Base-by-base conservation (phyloP, 192 early-diverging fungal species). In the Linderina pennispora region DNA sequence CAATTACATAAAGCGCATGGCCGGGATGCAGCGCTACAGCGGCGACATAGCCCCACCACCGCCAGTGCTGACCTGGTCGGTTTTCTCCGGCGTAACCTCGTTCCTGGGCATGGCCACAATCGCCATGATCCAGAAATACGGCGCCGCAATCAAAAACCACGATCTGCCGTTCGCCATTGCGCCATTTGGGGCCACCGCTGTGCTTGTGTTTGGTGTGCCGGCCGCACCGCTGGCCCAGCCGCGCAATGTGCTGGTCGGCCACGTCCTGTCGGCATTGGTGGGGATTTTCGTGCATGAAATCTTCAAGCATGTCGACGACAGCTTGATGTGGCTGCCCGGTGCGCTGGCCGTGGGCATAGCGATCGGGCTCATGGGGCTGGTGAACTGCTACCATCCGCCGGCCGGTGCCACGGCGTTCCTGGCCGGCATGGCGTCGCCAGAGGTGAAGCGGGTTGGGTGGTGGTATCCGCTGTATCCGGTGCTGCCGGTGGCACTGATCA, bases 401-500 rank as follows among this genome's bases (percentile, higher is more conserved):
- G 69, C 62, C 1, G 69, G 69, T 15, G 69, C 69, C 2, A 65
- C 69, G 0, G 69, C 69, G 24, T 62, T 58, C 38, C 25, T 73
- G 10, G 62, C 49, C 9, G 69, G 62, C 0, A 58, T 45, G 11
- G 56, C 40, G 16, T 40, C 50, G 21, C 22, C 57, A 0, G 53
- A 52, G 17, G 44, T 61, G 1, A 40, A 53, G 20, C 10, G 45
- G 0, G 69, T 73, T 4, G 53, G 62, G 1, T 73, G 69, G 69
- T 73, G 69, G 69, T 73, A 50, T n/a, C 58, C 63, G 14, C 25
- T 73, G 18, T 73, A 53, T 20, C 69, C 69, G 37, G 58, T 73
- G 16, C 31, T 73, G 20, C 38, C 69, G 5, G 53, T 64, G 16
- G 25, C 26, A 1, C 45, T 73, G 2, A 53, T 73, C 36, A 55